phyloP scores from a whole-genome alignment of 176 grass and related monocot species.

The Lolium multiflorum region DNA sequence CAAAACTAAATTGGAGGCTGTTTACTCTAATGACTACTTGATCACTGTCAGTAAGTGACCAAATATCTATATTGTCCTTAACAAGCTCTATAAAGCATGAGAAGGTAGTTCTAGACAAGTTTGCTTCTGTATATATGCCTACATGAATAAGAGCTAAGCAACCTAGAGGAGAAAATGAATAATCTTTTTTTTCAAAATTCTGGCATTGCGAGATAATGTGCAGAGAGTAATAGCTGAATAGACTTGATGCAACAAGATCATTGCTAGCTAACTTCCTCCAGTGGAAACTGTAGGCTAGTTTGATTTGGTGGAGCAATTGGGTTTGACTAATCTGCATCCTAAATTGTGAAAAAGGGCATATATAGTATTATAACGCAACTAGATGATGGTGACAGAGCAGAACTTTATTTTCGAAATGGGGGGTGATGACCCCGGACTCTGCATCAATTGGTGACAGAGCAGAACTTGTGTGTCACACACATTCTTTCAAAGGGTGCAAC shows the following conservation, averaged over 20 bases:
- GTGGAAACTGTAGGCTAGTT: no score
- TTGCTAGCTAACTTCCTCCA: neutral
- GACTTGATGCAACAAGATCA: neutral
- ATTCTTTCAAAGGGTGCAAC: slow-evolving; percentile 7
- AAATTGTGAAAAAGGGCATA: neutral
- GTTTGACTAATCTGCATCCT: neutral
- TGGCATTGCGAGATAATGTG: neutral
- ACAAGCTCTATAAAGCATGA: neutral
- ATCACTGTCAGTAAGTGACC: neutral
- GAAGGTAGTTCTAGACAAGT: slow-evolving; percentile 3
- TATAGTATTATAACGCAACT: neutral
- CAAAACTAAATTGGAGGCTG: neutral
- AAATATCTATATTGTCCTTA: neutral
- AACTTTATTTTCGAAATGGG: neutral
- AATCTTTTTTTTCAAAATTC: neutral
- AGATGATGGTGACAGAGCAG: slow-evolving; percentile 10
- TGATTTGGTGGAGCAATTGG: neutral
- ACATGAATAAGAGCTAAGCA: neutral
- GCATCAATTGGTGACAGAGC: neutral
- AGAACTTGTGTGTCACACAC: neutral
- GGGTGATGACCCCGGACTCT: no score
- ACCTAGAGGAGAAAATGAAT: neutral
- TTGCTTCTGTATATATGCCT: neutral
- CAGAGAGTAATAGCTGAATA: neutral
- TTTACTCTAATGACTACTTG: neutral